These are phyloP conservation scores for Fusarium sp. DNA, from an alignment of 2,329 filamentous ascomycete genomes.

Conservation along the genomic window DNA sequence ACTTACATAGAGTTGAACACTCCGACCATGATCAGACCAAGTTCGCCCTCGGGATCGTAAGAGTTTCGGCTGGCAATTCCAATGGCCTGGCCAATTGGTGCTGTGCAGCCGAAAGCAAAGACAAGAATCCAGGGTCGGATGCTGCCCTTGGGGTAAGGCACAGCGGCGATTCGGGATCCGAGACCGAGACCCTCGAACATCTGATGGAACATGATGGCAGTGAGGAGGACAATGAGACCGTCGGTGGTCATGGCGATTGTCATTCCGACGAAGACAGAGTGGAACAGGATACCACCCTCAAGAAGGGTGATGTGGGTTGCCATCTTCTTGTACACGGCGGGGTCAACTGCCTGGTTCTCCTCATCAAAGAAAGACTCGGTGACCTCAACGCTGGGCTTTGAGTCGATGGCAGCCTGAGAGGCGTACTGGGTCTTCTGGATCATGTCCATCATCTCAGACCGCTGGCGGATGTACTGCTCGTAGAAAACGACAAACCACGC, in stretches of 20 bases:
- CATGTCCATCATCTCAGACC: conserved; percentile 69
- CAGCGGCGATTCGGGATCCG: conserved; percentile 77
- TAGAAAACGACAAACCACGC: conserved; percentile 74
- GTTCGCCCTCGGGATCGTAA: conserved; percentile 74
- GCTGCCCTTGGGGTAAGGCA: conserved; percentile 70
- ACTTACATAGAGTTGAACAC: conserved; percentile 74
- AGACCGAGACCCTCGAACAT: conserved; percentile 78
- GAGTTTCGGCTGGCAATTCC: conserved; percentile 68
- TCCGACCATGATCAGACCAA: conserved; percentile 74
- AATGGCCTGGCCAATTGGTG: conserved; percentile 74
- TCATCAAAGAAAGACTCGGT: conserved; percentile 57
- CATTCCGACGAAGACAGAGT: conserved; percentile 82
- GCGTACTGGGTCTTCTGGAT: conserved; percentile 55
- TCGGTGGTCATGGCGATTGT: conserved; percentile 77
- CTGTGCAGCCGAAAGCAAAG: conserved; percentile 72
- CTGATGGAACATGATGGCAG: conserved; percentile 80
- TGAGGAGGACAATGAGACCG: conserved; percentile 74
- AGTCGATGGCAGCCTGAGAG: conserved; percentile 46
- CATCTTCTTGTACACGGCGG: conserved; percentile 68
- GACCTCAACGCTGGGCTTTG: conserved; percentile 50
- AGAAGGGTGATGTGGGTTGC: conserved; percentile 80
- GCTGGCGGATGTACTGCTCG: conserved; percentile 72
- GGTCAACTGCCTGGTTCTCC: conserved; percentile 61
- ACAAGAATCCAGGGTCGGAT: conserved; percentile 72
- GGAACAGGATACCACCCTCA: conserved; percentile 83